Base-by-base conservation (phyloP, 768 basidiomycete species). In the Suillus variegatus region DNA sequence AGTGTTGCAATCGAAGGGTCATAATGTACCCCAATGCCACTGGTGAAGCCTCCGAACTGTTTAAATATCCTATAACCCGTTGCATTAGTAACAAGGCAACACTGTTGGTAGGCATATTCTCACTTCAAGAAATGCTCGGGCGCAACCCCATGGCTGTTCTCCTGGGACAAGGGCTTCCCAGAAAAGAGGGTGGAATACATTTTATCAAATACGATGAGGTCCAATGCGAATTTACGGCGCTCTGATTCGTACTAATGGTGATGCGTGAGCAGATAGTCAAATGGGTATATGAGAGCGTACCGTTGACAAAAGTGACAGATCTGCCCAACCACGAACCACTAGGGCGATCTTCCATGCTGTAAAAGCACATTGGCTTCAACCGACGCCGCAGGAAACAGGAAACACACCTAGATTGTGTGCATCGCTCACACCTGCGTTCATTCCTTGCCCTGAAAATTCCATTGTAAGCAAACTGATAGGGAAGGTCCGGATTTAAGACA, bases 351-450 rank as follows among this genome's bases (percentile, higher is more conserved):
- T 87, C 86, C 86, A 87, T 2, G 80, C 84, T 80, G 20, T 43
- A 38, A 32, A 60, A 4, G 12, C 9, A 18, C 35, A 18, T 69
- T 12, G 62, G 36, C 63, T 56, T 36, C 20, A 40, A 47, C 2
- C 4, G 12, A 20, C 43, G 47, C 10, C 6, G 7, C n/a, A 18
- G 38, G 35, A 14, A 20, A 10, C 20, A n/a, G 9, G n/a, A 14
- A 62, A 62, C 74, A 28, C 47, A 82, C 80, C 73, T 16, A 86
- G 78, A 68, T 87, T 86, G 70, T 84, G 85, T 0, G 82, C 74
- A 63, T 87, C 86, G 62, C 81, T 84, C 78, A 86, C 84, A 58
- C 81, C 81, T 5, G 84, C 84, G 38, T 84, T 85, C 83, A 84
- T 81, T 2, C 83, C 85, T 64, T 86, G 85, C 6, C 84, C 82